Base-by-base conservation (phyloP, 495 filamentous ascomycete genomes). In the Xylaria scruposa region DNA sequence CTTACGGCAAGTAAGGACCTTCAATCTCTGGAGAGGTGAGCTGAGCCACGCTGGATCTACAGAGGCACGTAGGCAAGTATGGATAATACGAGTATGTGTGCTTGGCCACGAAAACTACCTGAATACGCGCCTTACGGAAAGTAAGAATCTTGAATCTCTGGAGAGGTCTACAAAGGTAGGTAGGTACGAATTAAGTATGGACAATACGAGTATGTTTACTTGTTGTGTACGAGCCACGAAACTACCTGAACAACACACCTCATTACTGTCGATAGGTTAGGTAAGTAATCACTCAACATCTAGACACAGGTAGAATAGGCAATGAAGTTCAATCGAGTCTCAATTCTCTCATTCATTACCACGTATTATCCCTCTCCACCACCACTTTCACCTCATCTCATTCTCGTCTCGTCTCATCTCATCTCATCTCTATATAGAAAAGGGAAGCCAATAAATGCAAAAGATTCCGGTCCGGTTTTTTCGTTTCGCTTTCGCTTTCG, bases 361-460 rank as follows among this genome's bases (percentile, higher is more conserved):
- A 13, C 60, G 26, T 44, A 38, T 0, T n/a, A 62, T 42, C 36
- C 6, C 6, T 54, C 10, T 13, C 21, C 0, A 31, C 29, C 29
- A 24, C 4, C 21, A 29, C 49, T 24, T 53, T 21, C 19, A 0
- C 38, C 8, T 2, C 58, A 42, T 17, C 19, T 19, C 31, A 6
- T 59, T 31, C 3, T 13, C 26, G 17, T 15, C 15, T 17, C 31
- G 1, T 60, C 8, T 0, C 58, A 26, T 17, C 19, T 9, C 31
- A 3, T 60, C 56, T 31, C 60, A 26, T 40, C 38, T 29, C 61
- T 47, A 15, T 62, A 62, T 64, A 63, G 12, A 31, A 46, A 0
- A 38, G 3, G 21, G 51, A 56, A 56, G 24, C 53, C 61, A 64
- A 47, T 21, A 42, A 64, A 64, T 49, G 40, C 61, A 64, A 46